Evolutionary conservation across 1,284 basidiomycete genomes (phyloP), one percentile per base, ranked within the genome.

Genomic region (Kwoniella shivajii): DNA sequence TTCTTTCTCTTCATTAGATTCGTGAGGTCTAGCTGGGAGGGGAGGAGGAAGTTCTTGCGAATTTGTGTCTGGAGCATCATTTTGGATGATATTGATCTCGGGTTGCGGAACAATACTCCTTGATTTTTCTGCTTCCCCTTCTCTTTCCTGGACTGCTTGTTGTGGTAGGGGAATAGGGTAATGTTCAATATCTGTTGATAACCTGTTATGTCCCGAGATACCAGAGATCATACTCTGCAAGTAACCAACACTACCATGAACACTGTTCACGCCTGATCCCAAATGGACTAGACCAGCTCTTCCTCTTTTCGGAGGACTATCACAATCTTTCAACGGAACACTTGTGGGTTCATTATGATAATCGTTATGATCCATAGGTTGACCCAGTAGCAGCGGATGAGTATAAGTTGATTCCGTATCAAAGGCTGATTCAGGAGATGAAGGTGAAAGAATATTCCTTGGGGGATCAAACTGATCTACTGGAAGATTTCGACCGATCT

Each of bases 181-280:
- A 51, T 43, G 26, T 43, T 43, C 30, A 34, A 43, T 26, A 33
- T 51, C 50, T 22, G 33, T 26, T 18, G 30, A n/a, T 37, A 18
- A 6, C 2, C 41, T 26, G 22, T 36, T 30, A 29, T 44, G 30
- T 16, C 59, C 56, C 34, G 60, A 62, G 27, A 51, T 37, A 50
- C 47, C 58, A n/a, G 54, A 60, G 36, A 58, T n/a, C 59, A 54
- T 54, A 24, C 38, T 46, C 14, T 50, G 61, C 18, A 60, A 39
- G 37, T 58, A 66, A 9, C 67, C 67, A 4, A 69, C 44, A 26
- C 57, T 60, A 0, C 65, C 67, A 43, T 58, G 47, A 18, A 66
- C 50, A 36, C 60, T 59, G n/a, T 51, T 37, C 10, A 65, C 50
- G 3, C 20, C 22, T 29, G 30, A 36, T 18, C 63, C 63, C 4